phyloP scores from a whole-genome alignment of 2,329 filamentous ascomycete genomes.

The Daldinia eschscholtzii region DNA sequence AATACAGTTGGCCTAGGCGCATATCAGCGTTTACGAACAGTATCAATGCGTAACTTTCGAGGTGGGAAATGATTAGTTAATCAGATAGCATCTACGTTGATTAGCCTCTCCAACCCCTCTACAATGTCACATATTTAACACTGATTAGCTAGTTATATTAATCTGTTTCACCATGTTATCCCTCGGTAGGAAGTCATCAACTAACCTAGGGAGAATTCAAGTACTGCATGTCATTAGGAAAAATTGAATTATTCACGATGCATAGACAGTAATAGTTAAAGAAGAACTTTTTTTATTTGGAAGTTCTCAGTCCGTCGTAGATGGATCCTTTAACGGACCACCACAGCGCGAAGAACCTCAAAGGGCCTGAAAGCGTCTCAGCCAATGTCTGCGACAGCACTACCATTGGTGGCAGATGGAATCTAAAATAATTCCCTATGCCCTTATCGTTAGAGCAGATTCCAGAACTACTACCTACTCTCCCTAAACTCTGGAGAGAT shows the following conservation, averaged over 20 bases:
- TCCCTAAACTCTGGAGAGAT: slow-evolving; percentile 45
- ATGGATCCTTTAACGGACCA: slow-evolving; percentile 53
- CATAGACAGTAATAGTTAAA: slow-evolving; percentile 24
- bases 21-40: too few species aligned
- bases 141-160: neutral
- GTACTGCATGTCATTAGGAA: neutral
- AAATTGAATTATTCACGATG: slow-evolving; percentile 14
- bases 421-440: slow-evolving; percentile 51
- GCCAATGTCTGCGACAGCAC: slow-evolving; percentile 52
- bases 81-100: neutral
- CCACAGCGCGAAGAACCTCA: slow-evolving; percentile 54
- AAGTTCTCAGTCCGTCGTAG: slow-evolving; percentile 59
- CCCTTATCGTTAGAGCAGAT: slow-evolving; percentile 50
- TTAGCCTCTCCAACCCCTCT: too few species aligned
- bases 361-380: slow-evolving; percentile 53
- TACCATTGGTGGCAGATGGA: slow-evolving; percentile 51
- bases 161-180: neutral
- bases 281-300: slow-evolving; percentile 55
- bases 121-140: neutral
- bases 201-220: neutral
- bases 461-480: slow-evolving; percentile 45
- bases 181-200: neutral
- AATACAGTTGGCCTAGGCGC: neutral
- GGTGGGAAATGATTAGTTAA: too few species aligned
- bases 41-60: too few species aligned